A percentile compares a stretch with the other conserved stretches of the same genome.
Conservation (phyloP, 2,329 filamentous ascomycete species). For the Aspergillus sp. region DNA sequence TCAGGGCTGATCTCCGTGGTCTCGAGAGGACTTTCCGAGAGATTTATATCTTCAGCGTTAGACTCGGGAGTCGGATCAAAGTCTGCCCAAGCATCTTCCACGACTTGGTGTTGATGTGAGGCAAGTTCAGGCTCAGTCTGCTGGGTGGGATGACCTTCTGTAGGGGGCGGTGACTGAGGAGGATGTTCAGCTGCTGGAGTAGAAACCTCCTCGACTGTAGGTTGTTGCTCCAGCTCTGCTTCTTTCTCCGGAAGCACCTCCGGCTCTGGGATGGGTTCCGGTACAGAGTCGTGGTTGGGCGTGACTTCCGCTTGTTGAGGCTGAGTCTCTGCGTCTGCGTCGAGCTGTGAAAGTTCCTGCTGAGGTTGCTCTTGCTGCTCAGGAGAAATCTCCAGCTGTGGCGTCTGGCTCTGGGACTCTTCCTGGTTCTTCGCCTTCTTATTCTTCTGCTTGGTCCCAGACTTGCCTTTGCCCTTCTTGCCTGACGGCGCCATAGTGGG, state of each 20-base stretch:
- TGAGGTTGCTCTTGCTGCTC: conserved; percentile 19
- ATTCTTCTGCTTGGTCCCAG: conserved; percentile 28
- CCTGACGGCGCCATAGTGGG: conserved; percentile 26
- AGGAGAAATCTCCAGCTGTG: conserved; percentile 21
- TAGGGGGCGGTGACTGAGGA: conserved; percentile 9
- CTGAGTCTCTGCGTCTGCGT: conserved; percentile 3
- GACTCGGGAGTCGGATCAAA: conserved; percentile 12
- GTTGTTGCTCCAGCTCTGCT: conserved; percentile 18
- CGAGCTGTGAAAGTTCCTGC: conserved; percentile 7
- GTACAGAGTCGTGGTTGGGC: not conserved
- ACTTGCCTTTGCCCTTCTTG: conserved; percentile 32
- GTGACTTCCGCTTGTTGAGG: conserved; percentile 7
- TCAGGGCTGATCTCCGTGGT: conserved; percentile 9
- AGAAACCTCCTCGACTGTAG: conserved; percentile 14
- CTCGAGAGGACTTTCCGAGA: conserved; percentile 10
- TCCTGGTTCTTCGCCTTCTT: conserved; percentile 34
- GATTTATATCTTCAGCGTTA: conserved; percentile 10
- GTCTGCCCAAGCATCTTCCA: conserved; percentile 18
- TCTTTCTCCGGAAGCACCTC: conserved; percentile 12
- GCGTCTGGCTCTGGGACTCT: conserved; percentile 23
- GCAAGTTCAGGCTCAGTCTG: conserved; percentile 9
- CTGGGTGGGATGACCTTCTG: conserved; percentile 11
- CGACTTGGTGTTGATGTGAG: conserved; percentile 15
- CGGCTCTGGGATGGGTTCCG: conserved; percentile 5
- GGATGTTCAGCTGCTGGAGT: conserved; percentile 11